Base-by-base conservation (phyloP, 495 filamentous ascomycete species). In the Trichoderma gamsii region DNA sequence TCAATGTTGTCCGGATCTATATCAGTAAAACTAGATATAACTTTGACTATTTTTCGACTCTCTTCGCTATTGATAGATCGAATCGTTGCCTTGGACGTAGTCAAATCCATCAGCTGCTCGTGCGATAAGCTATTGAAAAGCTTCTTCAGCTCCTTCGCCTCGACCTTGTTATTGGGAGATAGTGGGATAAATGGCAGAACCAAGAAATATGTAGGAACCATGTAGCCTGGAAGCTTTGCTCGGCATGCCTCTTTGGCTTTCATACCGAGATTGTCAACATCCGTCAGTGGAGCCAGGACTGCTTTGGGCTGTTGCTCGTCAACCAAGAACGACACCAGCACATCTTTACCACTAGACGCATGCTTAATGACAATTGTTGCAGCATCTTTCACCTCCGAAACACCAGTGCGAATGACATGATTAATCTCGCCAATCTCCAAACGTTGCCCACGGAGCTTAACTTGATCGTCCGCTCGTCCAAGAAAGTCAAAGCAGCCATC, bases 371-470 rank as follows among this genome's bases (percentile, higher is more conserved):
- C 87, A 2, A 91, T 71, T 0, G 90, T 92, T 7, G 84, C 84
- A 6, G 90, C 85, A 68, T 90, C 87, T 12, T 76, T 73, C 16
- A 88, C 70, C 2, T 75, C 74, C 0, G 71, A 56, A 0, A 81
- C 79, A 0, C 78, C 79, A 15, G 56, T 61, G 18, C 82, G 85
- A 67, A 91, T 88, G 5, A 83, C 81, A 41, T 85, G 84, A 69
- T 90, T 89, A 69, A 96, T 91, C 75, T 96, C 90, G 2, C 84
- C 85, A 66, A 92, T 86, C 71, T 96, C 91, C 0, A 96, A 80
- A 8, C 92, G 81, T 69, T 91, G 89, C 0, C 92, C 92, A 13
- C 91, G 82, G 0, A 96, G 81, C 73, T 96, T 96, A 29, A 93
- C 84, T 75, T 94, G 89, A 67, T 91, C 88, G 72, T 96, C 92